Percentiles rank a stretch among this genome's conserved stretches.
phyloP scores from a whole-genome alignment of 176 grass and related monocot genomes.

The Rhynchospora tenuis region DNA sequence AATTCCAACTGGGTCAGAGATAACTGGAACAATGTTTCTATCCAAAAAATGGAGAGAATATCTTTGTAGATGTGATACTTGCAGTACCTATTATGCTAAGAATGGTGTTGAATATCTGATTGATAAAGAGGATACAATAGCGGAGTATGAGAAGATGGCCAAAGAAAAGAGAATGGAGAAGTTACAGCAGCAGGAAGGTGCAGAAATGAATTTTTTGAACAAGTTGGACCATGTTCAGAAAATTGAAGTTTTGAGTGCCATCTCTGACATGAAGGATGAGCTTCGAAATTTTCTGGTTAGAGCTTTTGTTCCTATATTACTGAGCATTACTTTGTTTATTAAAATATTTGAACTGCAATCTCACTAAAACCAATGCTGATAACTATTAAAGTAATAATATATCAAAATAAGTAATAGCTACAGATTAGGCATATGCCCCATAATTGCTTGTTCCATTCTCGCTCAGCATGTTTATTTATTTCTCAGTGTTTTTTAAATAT shows the following conservation, averaged over 20 bases:
- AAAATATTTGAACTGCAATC: background rate
- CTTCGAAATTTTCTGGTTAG: slow-evolving; percentile 85
- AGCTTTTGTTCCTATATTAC: slow-evolving; percentile 20
- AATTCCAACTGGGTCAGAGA: slow-evolving; percentile 27
- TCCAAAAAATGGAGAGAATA: slow-evolving; percentile 74
- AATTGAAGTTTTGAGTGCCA: slow-evolving; percentile 85
- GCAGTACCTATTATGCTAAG: slow-evolving; percentile 45
- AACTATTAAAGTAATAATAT: background rate
- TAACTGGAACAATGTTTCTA: slow-evolving; percentile 66
- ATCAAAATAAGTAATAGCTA: background rate
- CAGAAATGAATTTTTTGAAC: slow-evolving; percentile 72
- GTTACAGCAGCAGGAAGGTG: slow-evolving; percentile 88
- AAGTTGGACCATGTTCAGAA: slow-evolving; percentile 88
- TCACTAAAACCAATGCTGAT: background rate
- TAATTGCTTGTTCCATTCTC: background rate
- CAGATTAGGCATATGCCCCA: background rate
- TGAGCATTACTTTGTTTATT: slow-evolving; percentile 9
- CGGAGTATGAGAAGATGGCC: slow-evolving; percentile 84
- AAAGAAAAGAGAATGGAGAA: slow-evolving; percentile 84
- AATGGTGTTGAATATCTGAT: slow-evolving; percentile 54
- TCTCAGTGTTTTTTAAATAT: background rate
- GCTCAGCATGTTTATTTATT: background rate
- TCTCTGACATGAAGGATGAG: slow-evolving; percentile 89
- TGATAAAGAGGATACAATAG: slow-evolving; percentile 79
- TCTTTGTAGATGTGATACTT: slow-evolving; percentile 72